Percentiles rank a stretch among this genome's conserved stretches.
phyloP scores from a whole-genome alignment of 208 protist genomes.

The Acanthamoeba healyi region DNA sequence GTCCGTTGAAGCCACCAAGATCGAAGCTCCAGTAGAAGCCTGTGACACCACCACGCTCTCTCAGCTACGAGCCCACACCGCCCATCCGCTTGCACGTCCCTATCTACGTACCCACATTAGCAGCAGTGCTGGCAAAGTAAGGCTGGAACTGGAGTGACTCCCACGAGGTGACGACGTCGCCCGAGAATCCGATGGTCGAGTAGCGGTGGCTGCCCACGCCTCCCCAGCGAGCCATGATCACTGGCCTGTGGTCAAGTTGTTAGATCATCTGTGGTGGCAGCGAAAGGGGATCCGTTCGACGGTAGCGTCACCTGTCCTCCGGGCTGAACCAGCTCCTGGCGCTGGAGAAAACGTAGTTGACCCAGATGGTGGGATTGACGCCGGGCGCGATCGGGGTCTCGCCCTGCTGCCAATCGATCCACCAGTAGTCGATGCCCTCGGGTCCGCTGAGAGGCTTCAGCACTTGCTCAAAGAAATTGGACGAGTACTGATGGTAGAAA shows the following conservation, averaged over 20 bases:
- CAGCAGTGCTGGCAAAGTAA: conserved; percentile 47
- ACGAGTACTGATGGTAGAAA: not conserved
- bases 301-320: not conserved
- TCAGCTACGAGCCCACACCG: no score
- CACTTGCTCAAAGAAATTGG: conserved; percentile 15
- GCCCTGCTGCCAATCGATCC: conserved; percentile 67
- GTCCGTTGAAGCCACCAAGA: conserved; percentile 7
- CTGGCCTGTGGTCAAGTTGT: not conserved
- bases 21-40: conserved; percentile 65
- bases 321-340: not conserved
- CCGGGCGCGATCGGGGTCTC: conserved; percentile 23
- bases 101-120: conserved; percentile 6
- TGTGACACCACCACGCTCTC: not conserved
- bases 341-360: conserved; percentile 65
- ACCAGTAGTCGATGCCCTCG: conserved; percentile 58
- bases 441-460: conserved; percentile 32
- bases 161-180: conserved; percentile 48
- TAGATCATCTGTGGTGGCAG: no score
- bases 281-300: not conserved
- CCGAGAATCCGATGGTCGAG: conserved; percentile 58
- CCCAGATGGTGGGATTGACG: conserved; percentile 58
- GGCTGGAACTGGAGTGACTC: conserved; percentile 51
- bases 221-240: conserved; percentile 50
- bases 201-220: conserved; percentile 58
- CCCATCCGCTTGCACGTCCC: no score